Conservation (phyloP, 2,329 filamentous ascomycete species). For the Seiridium unicorne region DNA sequence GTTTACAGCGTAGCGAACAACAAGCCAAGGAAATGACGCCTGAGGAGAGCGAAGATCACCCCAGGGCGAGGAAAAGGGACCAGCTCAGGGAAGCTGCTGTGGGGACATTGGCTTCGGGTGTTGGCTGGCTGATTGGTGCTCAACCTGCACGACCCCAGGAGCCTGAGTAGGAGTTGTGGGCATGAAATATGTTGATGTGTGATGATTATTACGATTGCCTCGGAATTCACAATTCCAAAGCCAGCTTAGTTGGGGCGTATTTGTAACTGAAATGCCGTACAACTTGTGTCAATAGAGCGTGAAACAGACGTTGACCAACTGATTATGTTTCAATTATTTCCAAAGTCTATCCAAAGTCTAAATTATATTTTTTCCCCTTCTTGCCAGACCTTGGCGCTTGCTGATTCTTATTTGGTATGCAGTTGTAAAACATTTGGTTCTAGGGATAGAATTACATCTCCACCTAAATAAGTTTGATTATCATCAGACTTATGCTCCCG, state of each 20-base stretch:
- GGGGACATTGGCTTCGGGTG: conserved; percentile 64
- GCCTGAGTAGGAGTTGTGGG: conserved; percentile 16
- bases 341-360: too few species aligned
- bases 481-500: too few species aligned
- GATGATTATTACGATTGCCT: neutral
- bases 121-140: conserved; percentile 67
- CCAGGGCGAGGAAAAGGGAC: conserved; percentile 66
- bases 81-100: conserved; percentile 66
- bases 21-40: conserved; percentile 35
- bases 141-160: conserved; percentile 31
- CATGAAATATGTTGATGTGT: neutral
- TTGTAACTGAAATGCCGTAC: too few species aligned
- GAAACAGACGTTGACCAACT: too few species aligned
- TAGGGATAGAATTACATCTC: too few species aligned
- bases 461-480: too few species aligned
- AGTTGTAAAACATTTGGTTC: too few species aligned
- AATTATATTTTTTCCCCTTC: too few species aligned
- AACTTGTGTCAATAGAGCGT: too few species aligned
- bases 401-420: too few species aligned
- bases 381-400: too few species aligned
- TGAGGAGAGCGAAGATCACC: conserved; percentile 34
- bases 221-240: neutral
- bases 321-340: too few species aligned
- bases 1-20: conserved; percentile 42
- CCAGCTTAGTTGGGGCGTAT: neutral